Conservation (phyloP, 805 yeast species). For the Candida succiphila region DNA sequence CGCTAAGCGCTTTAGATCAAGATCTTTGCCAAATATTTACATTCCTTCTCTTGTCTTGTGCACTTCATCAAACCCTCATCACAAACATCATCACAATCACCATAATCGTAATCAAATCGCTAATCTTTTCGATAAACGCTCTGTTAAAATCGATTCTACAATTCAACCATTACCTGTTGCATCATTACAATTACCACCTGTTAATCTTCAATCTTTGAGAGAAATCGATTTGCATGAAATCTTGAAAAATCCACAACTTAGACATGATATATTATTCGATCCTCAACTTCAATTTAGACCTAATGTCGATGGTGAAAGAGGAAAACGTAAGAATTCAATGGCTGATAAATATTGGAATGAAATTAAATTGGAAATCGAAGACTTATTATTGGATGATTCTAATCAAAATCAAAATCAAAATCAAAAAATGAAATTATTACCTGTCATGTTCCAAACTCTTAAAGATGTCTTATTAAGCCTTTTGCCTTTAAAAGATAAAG, state of each 20-base stretch:
- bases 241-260: slow-evolving; percentile 79
- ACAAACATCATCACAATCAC: slow-evolving; percentile 1
- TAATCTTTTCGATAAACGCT: slow-evolving; percentile 1
- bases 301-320: slow-evolving; percentile 84
- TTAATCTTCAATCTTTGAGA: slow-evolving; percentile 66
- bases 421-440: slow-evolving; percentile 26
- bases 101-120: slow-evolving; percentile 1
- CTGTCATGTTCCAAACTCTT: slow-evolving; percentile 67
- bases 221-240: slow-evolving; percentile 87
- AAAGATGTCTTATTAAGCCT: slow-evolving; percentile 66
- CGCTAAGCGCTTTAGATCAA: slow-evolving; percentile 20
- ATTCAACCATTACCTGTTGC: slow-evolving; percentile 1
- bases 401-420: slow-evolving; percentile 12
- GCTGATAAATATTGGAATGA: slow-evolving; percentile 82
- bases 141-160: neutral
- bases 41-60: slow-evolving; percentile 11
- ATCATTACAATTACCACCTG: slow-evolving; percentile 53
- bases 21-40: slow-evolving; percentile 25
- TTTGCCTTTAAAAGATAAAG: slow-evolving; percentile 68
- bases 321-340: slow-evolving; percentile 61
- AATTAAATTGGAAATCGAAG: slow-evolving; percentile 56
- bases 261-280: slow-evolving; percentile 90
- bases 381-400: slow-evolving; percentile 13
- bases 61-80: neutral
- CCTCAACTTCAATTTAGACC: slow-evolving; percentile 89